These are phyloP conservation scores for Gossypium raimondii DNA, from an alignment of 345 rosid species.

Conservation along the genomic window DNA sequence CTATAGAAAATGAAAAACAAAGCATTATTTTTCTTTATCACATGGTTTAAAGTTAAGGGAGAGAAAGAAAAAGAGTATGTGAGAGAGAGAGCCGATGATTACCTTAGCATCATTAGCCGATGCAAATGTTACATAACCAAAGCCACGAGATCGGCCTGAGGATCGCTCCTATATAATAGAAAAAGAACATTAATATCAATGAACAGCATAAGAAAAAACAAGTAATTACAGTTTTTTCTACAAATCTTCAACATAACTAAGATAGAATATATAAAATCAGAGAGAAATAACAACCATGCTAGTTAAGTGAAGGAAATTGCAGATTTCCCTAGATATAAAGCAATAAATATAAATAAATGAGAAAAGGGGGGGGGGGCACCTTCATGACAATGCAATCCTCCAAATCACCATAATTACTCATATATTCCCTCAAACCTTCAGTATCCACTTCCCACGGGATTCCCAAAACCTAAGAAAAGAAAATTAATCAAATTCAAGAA, in stretches of 20 bases:
- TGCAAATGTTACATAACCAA: constrained; percentile 88
- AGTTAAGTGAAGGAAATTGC: background rate
- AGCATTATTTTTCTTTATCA: background rate
- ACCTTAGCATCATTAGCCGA: constrained; percentile 84
- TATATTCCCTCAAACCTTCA: constrained; percentile 83
- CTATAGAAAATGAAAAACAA: constrained; percentile 34
- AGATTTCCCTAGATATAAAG: background rate
- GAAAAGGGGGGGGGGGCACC: constrained; percentile 37
- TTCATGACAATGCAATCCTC: constrained; percentile 99
- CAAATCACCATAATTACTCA: constrained; percentile 87
- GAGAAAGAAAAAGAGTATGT: background rate
- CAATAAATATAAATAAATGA: background rate
- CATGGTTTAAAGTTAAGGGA: background rate
- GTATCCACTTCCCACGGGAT: constrained; percentile 97
- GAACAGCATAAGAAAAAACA: background rate
- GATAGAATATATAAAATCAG: background rate
- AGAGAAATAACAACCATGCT: background rate
- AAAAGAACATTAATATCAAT: background rate
- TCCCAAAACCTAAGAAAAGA: constrained; percentile 63
- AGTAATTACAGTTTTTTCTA: background rate
- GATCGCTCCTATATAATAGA: constrained; percentile 60
- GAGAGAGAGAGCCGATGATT: background rate
- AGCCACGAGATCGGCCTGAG: constrained; percentile 95
- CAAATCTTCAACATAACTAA: background rate
- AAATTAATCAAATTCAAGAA: background rate